Conservation (phyloP, 345 rosid species). For the Microcos paniculata region DNA sequence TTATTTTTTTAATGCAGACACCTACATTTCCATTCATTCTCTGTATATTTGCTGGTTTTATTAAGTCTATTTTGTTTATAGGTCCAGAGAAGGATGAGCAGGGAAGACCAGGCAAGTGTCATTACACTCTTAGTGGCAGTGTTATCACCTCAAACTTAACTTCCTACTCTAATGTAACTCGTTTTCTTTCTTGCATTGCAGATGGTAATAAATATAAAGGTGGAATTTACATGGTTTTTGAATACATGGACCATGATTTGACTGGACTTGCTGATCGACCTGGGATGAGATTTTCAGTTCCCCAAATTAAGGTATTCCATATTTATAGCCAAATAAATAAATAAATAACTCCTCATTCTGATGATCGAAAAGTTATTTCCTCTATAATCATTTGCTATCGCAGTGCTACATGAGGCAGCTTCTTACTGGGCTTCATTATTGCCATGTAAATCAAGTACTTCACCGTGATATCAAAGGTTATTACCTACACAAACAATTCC, state of each 20-base stretch:
- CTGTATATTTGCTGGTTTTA: slow-evolving; percentile 1
- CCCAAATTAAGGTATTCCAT: slow-evolving; percentile 82
- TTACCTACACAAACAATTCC: background rate
- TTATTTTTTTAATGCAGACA: background rate
- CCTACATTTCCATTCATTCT: background rate
- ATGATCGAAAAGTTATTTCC: background rate
- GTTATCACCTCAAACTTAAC: background rate
- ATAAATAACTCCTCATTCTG: background rate
- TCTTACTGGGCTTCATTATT: slow-evolving; percentile 92
- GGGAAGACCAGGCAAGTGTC: slow-evolving; percentile 72
- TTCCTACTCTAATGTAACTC: background rate
- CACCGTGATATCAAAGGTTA: slow-evolving; percentile 96
- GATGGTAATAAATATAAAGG: slow-evolving; percentile 94
- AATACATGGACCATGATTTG: slow-evolving; percentile 97
- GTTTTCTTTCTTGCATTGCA: slow-evolving; percentile 24
- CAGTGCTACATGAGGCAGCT: slow-evolving; percentile 99
- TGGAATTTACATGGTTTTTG: slow-evolving; percentile 96
- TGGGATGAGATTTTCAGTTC: slow-evolving; percentile 85
- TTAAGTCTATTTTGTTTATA: slow-evolving; percentile 17
- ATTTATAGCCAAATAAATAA: background rate
- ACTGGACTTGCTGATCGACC: slow-evolving; percentile 97
- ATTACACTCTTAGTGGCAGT: background rate
- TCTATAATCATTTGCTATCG: slow-evolving; percentile 9
- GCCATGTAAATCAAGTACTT: slow-evolving; percentile 94
- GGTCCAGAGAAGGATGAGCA: slow-evolving; percentile 92